Base-by-base conservation (phyloP, 2,329 filamentous ascomycete species). In the Neopestalotiopsis sp. region DNA sequence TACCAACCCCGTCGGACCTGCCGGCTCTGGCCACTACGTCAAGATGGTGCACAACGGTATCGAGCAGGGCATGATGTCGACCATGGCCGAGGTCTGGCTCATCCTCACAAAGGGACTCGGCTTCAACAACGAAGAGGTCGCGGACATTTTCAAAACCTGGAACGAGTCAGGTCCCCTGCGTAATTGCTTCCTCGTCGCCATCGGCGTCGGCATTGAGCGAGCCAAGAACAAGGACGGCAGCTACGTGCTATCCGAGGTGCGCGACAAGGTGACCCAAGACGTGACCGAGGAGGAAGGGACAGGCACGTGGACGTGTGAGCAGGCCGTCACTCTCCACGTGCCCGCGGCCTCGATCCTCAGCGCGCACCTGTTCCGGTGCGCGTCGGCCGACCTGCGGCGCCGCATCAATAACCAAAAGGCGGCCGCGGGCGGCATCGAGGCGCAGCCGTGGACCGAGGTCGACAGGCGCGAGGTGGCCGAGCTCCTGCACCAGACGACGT, bases 1-100 rank as follows among this genome's bases (percentile, higher is more conserved):
- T 72, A 89, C 91, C 0, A 86, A 81, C 0, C 82, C 85, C 32
- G 84, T 91, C 61, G 91, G 91, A 0, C 86, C 87, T 1, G 87
- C 87, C 0, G 90, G 91, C 1, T 85, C 87, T 1, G 91, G 91
- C 0, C 91, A 93, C 76, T 93, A 90, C 74, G 89, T 92, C 56
- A 93, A 94, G 81, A 93, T 93, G 90, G 85, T 92, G 4, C 91
- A 93, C 76, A 92, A 93, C 71, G 91, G 90, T 1, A 92, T 93
- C 70, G 91, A 93, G 75, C 90, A 92, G 70, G 91, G 90, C 1
- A 91, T 93, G 88, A 87, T 93, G 81, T 87, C 80, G 66, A 83
- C 86, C 0, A 83, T 92, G 5, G 87, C 86, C 14, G 91, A 93
- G 76, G 87, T 88, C 2, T 93, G 90, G 89, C 84, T 83, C 0